Percentiles rank a stretch among this genome's conserved stretches.
Evolutionary conservation across 2,329 filamentous ascomycete species (phyloP).

Genomic region (Fusarium coicis): DNA sequence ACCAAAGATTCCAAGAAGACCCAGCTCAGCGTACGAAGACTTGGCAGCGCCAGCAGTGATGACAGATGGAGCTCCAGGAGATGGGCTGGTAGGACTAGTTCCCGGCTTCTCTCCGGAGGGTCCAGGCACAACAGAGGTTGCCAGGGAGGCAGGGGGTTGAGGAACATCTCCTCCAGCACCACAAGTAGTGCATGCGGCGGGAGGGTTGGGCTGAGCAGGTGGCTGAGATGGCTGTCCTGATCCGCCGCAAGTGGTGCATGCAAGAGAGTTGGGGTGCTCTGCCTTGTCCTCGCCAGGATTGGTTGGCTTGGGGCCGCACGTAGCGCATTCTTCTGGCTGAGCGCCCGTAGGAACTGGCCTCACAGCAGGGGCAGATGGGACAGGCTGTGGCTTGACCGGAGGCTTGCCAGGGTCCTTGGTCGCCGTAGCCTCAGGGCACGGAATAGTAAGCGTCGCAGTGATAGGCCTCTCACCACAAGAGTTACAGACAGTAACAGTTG

Average conservation of each 20-base stretch:
- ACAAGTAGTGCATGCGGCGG: background rate
- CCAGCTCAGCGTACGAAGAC: background rate
- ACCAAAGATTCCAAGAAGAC: background rate
- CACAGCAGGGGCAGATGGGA: background rate
- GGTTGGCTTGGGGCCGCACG: background rate
- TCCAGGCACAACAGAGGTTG: background rate
- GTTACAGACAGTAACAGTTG: background rate
- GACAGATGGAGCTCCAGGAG: background rate
- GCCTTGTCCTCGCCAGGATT: background rate
- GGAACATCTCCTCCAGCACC: background rate
- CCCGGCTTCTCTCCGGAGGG: background rate
- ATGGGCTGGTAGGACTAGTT: background rate
- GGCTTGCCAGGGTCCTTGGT: background rate
- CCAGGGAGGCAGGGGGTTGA: background rate
- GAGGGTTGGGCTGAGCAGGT: background rate
- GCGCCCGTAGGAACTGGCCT: background rate
- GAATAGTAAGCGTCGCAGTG: background rate
- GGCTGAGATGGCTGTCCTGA: background rate
- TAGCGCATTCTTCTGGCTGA: background rate
- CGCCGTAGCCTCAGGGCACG: background rate
- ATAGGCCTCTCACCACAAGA: background rate
- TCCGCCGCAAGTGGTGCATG: background rate
- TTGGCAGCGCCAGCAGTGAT: background rate
- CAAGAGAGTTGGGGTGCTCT: background rate
- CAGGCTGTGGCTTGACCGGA: background rate